Evolutionary conservation across 2,329 filamentous ascomycete genomes (phyloP), one percentile per base, ranked within the genome.

Genomic region (Pseudogymnoascus verrucosus): DNA sequence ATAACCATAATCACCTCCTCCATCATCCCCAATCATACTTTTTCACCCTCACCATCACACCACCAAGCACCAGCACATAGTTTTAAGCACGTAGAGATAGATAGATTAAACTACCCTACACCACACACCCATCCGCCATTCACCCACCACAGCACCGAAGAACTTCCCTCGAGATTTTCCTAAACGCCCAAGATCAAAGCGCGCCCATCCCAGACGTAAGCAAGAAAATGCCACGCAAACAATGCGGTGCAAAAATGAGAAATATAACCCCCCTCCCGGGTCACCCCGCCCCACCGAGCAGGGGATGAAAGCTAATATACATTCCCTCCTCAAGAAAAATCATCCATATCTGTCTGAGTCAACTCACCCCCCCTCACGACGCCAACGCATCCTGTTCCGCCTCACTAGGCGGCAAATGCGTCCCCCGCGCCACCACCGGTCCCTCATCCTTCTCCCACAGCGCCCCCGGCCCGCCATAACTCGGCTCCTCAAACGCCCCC

Each of bases 381-480:
- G 47, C 23, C 21, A 63, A 62, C 57, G 69, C 68, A 68, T 74
- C 72, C 64, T 67, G 67, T 62, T 74, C 72, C 64, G 70, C 72
- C 64, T 74, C 73, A 12, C 67, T 70, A 28, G 71, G 66, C 10
- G 65, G 65, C 36, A 70, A 54, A 12, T 70, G 68, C 3, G 73
- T 78, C 57, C 75, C 78, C 63, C 78, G 72, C 8, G 70, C 68
- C 57, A 73, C 71, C 36, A 76, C 72, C 16, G 23, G 23, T 21
- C 75, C 67, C 69, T 83, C 81, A 28, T 77, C 78, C 71, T 80
- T 84, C 69, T 84, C 82, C 73, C 80, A 83, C n/a, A 75, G 70
- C 11, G 76, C 72, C 2, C 80, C 23, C 4, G 39, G 31, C 8
- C 36, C 51, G 8, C 47, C 51, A 31, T 28, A 37, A 10, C 51